Evolutionary conservation across 1,284 basidiomycete genomes (phyloP).

Genomic region (Ustilago curta): DNA sequence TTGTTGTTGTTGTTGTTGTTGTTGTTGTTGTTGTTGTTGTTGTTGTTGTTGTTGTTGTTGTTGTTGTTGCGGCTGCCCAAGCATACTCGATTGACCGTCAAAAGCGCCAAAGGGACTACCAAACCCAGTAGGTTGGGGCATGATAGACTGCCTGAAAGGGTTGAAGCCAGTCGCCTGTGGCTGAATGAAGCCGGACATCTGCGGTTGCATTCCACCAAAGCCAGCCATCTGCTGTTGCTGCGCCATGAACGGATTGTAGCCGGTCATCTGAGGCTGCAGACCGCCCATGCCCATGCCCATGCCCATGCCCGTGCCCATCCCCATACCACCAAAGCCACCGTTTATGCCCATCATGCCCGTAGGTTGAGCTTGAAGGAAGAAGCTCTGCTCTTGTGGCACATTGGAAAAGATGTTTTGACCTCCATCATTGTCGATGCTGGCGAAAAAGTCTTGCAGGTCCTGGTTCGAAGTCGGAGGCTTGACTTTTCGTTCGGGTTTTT

Average conservation of each 20-base stretch:
- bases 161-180: conserved; percentile 82
- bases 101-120: conserved; percentile 44
- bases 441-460: conserved; percentile 87
- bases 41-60: conserved; percentile 21
- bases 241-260: conserved; percentile 71
- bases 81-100: conserved; percentile 31
- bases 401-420: conserved; percentile 77
- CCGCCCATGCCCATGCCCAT: conserved; percentile 61
- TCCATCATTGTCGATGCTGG: conserved; percentile 86
- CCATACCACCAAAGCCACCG: conserved; percentile 68
- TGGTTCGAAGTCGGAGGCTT: conserved; percentile 64
- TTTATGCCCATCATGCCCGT: conserved; percentile 56
- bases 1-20: conserved; percentile 8
- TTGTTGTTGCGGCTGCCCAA: conserved; percentile 39
- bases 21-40: conserved; percentile 26
- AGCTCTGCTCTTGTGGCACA: conserved; percentile 42
- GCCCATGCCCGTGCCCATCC: conserved; percentile 71
- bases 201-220: conserved; percentile 61
- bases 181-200: conserved; percentile 72
- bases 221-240: conserved; percentile 75
- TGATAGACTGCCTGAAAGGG: conserved; percentile 74
- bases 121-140: conserved; percentile 61
- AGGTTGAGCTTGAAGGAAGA: conserved; percentile 54
- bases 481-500: conserved; percentile 44
- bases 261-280: conserved; percentile 69